These are phyloP conservation scores for Quercus bicolor DNA, from an alignment of 306 rosid genomes.

Conservation along the genomic window DNA sequence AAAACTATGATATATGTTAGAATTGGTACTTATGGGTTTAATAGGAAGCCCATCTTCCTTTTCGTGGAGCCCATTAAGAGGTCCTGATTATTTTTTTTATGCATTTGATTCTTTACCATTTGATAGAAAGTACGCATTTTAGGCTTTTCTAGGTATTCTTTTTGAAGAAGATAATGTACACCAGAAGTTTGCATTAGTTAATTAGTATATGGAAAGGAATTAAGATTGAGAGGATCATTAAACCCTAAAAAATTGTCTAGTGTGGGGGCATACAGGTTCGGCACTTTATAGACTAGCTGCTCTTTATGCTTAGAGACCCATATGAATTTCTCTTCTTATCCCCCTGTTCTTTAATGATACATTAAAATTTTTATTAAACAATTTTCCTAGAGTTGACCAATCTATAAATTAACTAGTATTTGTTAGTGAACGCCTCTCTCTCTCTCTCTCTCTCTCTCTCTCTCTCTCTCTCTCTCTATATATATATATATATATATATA, in stretches of 20 bases:
- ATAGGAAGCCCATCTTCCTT: not conserved
- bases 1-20: not conserved
- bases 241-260: not conserved
- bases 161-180: not conserved
- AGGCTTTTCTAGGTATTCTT: not conserved
- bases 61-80: not conserved
- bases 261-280: not conserved
- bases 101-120: not conserved
- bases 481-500: too few species aligned
- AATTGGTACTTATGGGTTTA: not conserved
- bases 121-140: not conserved
- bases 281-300: slow-evolving; percentile 8
- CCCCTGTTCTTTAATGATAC: not conserved
- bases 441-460: not conserved
- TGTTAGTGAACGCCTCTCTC: not conserved
- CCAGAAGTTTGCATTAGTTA: not conserved
- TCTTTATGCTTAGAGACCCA: not conserved
- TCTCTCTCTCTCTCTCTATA: too few species aligned
- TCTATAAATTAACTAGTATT: not conserved
- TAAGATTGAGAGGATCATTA: slow-evolving; percentile 4
- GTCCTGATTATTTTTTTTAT: not conserved
- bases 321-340: slow-evolving; percentile 6
- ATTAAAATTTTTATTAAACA: not conserved
- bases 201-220: not conserved
- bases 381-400: slow-evolving; percentile 19